phyloP scores from a whole-genome alignment of 2,329 filamentous ascomycete genomes.

The Coniochaeta sp. region DNA sequence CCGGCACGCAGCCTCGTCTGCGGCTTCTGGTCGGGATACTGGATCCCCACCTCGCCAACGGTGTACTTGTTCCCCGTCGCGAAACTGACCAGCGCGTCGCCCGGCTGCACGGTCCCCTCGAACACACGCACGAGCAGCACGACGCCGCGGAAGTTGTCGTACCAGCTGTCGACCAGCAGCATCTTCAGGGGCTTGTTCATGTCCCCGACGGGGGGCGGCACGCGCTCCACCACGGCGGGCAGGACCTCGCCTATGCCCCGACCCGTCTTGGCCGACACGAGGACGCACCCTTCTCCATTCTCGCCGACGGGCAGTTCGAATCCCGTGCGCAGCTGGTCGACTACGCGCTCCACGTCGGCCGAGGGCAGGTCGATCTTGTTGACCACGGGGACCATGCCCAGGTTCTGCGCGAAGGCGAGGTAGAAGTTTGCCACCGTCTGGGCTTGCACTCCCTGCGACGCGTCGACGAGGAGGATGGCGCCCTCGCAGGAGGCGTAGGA shows the following conservation, averaged over 20 bases:
- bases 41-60: conserved; percentile 93
- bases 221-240: conserved; percentile 75
- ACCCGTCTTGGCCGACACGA: conserved; percentile 89
- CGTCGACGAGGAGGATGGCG: conserved; percentile 86
- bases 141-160: conserved; percentile 91
- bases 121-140: conserved; percentile 87
- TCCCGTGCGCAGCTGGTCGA: conserved; percentile 76
- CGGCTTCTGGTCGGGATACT: conserved; percentile 82
- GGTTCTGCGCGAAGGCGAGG: conserved; percentile 84
- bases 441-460: conserved; percentile 91
- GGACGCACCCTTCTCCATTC: conserved; percentile 45
- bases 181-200: conserved; percentile 67
- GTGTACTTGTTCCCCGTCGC: conserved; percentile 85
- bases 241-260: conserved; percentile 78
- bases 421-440: conserved; percentile 99
- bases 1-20: conserved; percentile 78
- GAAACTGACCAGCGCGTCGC: conserved; percentile 81
- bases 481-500: conserved; percentile 96
- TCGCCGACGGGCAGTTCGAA: conserved; percentile 81
- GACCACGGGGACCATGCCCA: conserved; percentile 82
- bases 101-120: conserved; percentile 74
- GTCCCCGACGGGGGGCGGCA: conserved; percentile 75
- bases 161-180: conserved; percentile 95
- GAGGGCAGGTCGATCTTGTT: conserved; percentile 95
- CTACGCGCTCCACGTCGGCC: conserved; percentile 76